A percentile compares a stretch with the other conserved stretches of the same genome.
Conservation (phyloP, 805 yeast genomes). For the Metschnikowia dekortorum region DNA sequence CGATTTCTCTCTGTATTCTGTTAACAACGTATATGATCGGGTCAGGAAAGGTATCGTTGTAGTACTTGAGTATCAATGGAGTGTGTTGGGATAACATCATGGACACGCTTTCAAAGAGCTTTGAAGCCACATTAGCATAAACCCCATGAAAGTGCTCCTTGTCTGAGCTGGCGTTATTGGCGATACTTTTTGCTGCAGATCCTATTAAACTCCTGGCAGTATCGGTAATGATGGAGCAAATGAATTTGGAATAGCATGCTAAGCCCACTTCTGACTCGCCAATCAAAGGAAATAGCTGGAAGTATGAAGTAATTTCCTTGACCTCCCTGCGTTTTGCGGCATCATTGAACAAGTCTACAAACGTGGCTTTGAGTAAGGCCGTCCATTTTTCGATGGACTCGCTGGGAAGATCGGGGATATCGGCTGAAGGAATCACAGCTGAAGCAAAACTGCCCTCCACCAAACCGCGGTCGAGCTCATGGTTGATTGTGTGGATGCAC, state of each 20-base stretch:
- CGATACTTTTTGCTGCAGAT: constrained; percentile 14
- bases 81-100: constrained; percentile 83
- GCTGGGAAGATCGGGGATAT: constrained; percentile 75
- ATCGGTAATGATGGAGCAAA: constrained; percentile 77
- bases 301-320: constrained; percentile 67
- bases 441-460: constrained; percentile 66
- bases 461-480: constrained; percentile 49
- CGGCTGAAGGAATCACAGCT: constrained; percentile 79
- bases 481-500: constrained; percentile 44
- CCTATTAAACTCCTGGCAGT: constrained; percentile 68
- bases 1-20: constrained; percentile 80
- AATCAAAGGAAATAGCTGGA: constrained; percentile 83
- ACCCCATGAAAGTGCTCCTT: constrained; percentile 41
- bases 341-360: constrained; percentile 57
- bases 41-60: constrained; percentile 46
- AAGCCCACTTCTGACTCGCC: constrained; percentile 70
- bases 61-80: constrained; percentile 66
- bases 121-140: constrained; percentile 57
- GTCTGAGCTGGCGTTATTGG: constrained; percentile 7
- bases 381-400: constrained; percentile 56
- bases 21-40: constrained; percentile 66
- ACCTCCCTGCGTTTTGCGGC: constrained; percentile 69
- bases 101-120: constrained; percentile 78
- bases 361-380: constrained; percentile 50
- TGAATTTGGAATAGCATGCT: constrained; percentile 76